Percentiles rank a stretch among this genome's conserved stretches.
These are phyloP conservation scores for Exophiala bonariae DNA, from an alignment of 2,329 filamentous ascomycete genomes.

Conservation along the genomic window DNA sequence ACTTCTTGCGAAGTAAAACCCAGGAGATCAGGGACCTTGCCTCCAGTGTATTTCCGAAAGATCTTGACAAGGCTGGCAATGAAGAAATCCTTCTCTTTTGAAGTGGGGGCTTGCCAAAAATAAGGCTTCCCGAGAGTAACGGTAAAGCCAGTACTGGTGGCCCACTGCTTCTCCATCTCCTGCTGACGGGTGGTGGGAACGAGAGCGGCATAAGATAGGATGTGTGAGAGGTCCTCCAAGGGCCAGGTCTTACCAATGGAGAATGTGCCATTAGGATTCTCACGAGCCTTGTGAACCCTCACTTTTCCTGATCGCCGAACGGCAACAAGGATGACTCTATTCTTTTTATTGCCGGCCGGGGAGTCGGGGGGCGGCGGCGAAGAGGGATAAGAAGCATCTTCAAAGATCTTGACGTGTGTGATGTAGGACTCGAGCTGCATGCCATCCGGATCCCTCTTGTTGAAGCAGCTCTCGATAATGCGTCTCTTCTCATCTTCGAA, in stretches of 20 bases:
- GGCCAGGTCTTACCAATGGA: conserved; percentile 99
- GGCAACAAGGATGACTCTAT: conserved; percentile 86
- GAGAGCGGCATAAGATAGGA: conserved; percentile 76
- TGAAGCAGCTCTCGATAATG: conserved; percentile 93
- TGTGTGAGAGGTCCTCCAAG: conserved; percentile 79
- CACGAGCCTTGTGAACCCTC: conserved; percentile 93
- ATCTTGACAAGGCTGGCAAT: conserved; percentile 96
- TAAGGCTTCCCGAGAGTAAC: conserved; percentile 92
- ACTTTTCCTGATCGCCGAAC: conserved; percentile 91
- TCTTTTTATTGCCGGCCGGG: conserved; percentile 75
- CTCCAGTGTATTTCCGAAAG: conserved; percentile 92
- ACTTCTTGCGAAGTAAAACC: conserved; percentile 82
- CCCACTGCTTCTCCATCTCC: conserved; percentile 69
- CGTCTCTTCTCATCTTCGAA: conserved; percentile 97
- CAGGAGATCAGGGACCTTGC: conserved; percentile 72
- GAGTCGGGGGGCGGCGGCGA: conserved; percentile 79
- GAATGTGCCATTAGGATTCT: conserved; percentile 90
- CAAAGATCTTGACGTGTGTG: conserved; percentile 88
- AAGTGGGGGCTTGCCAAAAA: conserved; percentile 91
- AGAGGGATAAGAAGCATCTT: conserved; percentile 81
- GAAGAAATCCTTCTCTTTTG: conserved; percentile 98
- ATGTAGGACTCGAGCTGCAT: conserved; percentile 92
- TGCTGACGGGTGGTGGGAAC: conserved; percentile 60
- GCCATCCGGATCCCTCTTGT: conserved; percentile 83
- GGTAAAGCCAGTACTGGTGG: conserved; percentile 77